Base-by-base conservation (phyloP, 2,329 filamentous ascomycete genomes). In the Pseudogymnoascus sp. region DNA sequence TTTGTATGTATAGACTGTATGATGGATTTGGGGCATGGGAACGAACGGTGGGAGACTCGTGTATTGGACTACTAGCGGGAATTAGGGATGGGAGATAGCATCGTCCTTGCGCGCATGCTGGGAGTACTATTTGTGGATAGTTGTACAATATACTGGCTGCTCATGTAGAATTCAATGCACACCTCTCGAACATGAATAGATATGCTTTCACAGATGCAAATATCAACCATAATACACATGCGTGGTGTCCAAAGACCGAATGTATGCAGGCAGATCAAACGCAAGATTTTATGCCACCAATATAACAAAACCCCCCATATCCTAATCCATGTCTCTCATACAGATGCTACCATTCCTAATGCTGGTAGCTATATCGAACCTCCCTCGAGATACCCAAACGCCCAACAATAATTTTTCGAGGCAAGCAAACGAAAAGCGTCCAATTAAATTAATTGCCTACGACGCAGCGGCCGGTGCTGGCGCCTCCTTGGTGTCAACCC, bases 401-500 rank as follows among this genome's bases (percentile, higher is more conserved):
- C 45, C 45, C 45, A 59, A 30, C 45, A 52, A 35, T 13, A 28
- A n/a, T n/a, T 38, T 35, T 52, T 52, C 30, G 23, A 52, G 45
- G 45, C 45, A 52, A 52, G 45, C 45, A 52, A 52, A 52, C 45
- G 45, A 52, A 52, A 52, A 30, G 45, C 45, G 30, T 52, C 45
- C 26, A 52, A 52, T 30, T 52, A 33, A 52, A 52, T 19, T 52
- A 10, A 35, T 19, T 52, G 58, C 12, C 58, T 66, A 68, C 66
- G 62, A 68, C 59, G 64, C 68, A 34, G 67, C 62, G 26, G 63
- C 60, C 9, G 64, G 61, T 28, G 58, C 58, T 35, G 63, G n/a
- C 41, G 64, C 61, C 55, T 67, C 67, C 63, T 69, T 69, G 62
- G 61, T 64, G 62, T 86, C 81, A 38, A 83, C 77, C 75, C 86